phyloP scores from a whole-genome alignment of 768 basidiomycete species.

The Gymnopilus dilepis region DNA sequence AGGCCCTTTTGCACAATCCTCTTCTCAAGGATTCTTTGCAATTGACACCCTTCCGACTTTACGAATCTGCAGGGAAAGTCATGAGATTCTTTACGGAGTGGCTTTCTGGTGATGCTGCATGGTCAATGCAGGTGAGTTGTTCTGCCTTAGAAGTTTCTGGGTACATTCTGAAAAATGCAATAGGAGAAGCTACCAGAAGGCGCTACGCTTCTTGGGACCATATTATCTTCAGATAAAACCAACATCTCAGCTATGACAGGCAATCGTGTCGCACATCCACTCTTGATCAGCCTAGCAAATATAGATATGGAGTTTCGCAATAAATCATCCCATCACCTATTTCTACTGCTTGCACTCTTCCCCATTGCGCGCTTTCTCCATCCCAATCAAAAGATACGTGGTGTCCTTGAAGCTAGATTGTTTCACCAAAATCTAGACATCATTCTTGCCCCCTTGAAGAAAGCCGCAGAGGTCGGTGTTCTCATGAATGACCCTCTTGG shows the following conservation, averaged over 20 bases:
- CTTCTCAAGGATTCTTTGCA: slow-evolving; percentile 30
- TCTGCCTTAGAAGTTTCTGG: neutral
- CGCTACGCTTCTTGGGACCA: slow-evolving; percentile 33
- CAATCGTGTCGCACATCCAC: slow-evolving; percentile 34
- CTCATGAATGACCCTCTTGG: slow-evolving; percentile 36
- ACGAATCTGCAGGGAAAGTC: slow-evolving; percentile 12
- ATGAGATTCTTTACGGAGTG: slow-evolving; percentile 26
- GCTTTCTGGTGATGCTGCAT: slow-evolving; percentile 24
- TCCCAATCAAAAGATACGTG: slow-evolving; percentile 24
- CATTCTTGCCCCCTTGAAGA: slow-evolving; percentile 34
- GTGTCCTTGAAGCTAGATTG: slow-evolving; percentile 32
- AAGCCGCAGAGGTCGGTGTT: slow-evolving; percentile 30
- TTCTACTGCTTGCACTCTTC: slow-evolving; percentile 32
- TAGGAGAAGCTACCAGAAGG: slow-evolving; percentile 27
- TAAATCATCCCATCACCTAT: slow-evolving; percentile 38
- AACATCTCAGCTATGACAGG: slow-evolving; percentile 36
- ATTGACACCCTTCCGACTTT: slow-evolving; percentile 21
- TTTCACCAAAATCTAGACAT: slow-evolving; percentile 36
- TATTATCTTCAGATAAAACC: slow-evolving; percentile 39
- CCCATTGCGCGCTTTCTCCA: slow-evolving; percentile 37
- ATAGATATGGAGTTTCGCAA: slow-evolving; percentile 32
- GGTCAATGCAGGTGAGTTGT: slow-evolving; percentile 28
- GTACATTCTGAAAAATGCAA: neutral
- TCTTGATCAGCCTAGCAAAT: slow-evolving; percentile 38
- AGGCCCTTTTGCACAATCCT: slow-evolving; percentile 31